Evolutionary conservation across 2,329 filamentous ascomycete genomes (phyloP), one percentile per base, ranked within the genome.

Genomic region (Colletotrichum salicis): DNA sequence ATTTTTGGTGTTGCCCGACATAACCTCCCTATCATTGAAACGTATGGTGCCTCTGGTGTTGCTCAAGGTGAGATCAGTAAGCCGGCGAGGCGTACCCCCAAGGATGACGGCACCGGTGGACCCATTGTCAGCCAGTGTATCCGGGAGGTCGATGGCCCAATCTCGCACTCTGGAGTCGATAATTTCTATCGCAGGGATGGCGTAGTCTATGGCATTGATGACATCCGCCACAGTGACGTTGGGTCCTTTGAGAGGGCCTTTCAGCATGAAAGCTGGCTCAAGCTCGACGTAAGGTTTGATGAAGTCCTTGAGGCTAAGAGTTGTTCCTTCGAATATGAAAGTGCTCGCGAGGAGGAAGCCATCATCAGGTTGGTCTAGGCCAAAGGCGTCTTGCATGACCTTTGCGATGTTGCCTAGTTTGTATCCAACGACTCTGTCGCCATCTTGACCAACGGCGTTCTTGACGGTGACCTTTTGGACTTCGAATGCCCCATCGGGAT

Each of bases 331-430:
- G 37, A 8, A 19, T 13, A 66, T 22, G 68, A 78, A 78, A 37
- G 70, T 70, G 27, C 76, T 78, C 24, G 73, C 74, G 4, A 78
- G 67, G 8, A 77, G 70, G 71, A 76, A 78, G 45, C 77, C 76
- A 29, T 79, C 77, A 59, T 78, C 77, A 7, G 77, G 77, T 31
- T 76, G 75, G 57, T 77, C 77, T 10, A 79, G 73, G 4, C 76
- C 76, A 56, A 78, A 78, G 12, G 77, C 77, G 24, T 74, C 76
- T 59, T 78, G 77, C 76, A 78, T 79, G 33, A 78, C 77, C 65
- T 78, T 78, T n/a, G 76, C 77, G 60, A 78, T 77, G 64, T 78
- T 78, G 55, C 77, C 37, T 6, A 41, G 37, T 19, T 41, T 41
- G 19, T 41, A 41, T 41, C 37, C 37, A 19, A 41, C 37, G 37